Evolutionary conservation across 495 filamentous ascomycete species (phyloP).

Genomic region (Tuber borchii): DNA sequence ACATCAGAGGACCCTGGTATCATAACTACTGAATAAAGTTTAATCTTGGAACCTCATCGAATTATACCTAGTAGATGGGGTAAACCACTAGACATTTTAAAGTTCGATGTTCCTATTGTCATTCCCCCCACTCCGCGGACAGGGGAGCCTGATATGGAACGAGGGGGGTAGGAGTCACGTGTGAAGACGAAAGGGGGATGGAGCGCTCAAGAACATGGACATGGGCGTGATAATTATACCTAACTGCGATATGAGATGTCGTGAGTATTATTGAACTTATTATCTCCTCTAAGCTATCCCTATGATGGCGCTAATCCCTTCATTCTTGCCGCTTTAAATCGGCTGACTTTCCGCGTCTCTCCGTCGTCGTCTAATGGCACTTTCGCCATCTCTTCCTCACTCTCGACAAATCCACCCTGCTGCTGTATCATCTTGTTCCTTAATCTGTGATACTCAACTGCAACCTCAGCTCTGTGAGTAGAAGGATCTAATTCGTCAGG

Average conservation of each 20-base stretch:
- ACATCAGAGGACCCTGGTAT: slow-evolving; percentile 38
- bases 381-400: slow-evolving; percentile 55
- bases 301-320: slow-evolving; percentile 19
- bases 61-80: slow-evolving; percentile 30
- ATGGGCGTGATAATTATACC: neutral
- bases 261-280: neutral
- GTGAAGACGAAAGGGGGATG: neutral
- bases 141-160: neutral
- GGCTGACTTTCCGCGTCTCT: slow-evolving; percentile 65
- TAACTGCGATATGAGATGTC: neutral
- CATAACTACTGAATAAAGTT: slow-evolving; percentile 20
- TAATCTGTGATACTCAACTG: slow-evolving; percentile 69
- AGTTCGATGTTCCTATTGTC: slow-evolving; percentile 15
- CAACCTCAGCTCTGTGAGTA: slow-evolving; percentile 67
- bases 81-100: slow-evolving; percentile 28
- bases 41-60: slow-evolving; percentile 32
- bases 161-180: neutral
- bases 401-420: slow-evolving; percentile 65
- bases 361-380: slow-evolving; percentile 55
- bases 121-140: neutral
- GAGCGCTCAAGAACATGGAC: neutral
- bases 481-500: slow-evolving; percentile 68
- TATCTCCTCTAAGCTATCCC: neutral
- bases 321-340: slow-evolving; percentile 81
- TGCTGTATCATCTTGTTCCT: slow-evolving; percentile 72